Evolutionary conservation across 768 basidiomycete species (phyloP).

Genomic region (Lactarius evosmus): DNA sequence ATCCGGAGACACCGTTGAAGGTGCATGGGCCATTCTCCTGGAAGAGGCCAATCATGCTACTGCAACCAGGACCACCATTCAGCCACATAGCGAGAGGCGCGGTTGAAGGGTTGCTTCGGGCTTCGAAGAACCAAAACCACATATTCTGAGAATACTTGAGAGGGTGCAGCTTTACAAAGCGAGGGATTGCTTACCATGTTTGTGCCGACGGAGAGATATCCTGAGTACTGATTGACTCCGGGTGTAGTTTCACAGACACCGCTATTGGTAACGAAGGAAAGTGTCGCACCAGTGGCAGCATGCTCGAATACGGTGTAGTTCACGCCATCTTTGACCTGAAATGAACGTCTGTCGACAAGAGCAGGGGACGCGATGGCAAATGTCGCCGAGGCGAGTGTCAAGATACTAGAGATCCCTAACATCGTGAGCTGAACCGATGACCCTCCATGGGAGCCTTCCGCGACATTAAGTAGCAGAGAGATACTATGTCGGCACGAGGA

Average conservation of each 20-base stretch:
- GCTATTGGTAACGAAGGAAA: not conserved
- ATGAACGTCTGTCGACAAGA: conserved; percentile 4
- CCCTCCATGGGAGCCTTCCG: not conserved
- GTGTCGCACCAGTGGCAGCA: not conserved
- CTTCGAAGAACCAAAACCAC: conserved; percentile 15
- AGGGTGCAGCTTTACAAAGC: not conserved
- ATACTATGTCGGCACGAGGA: not conserved
- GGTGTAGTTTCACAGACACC: not conserved
- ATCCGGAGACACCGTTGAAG: conserved; percentile 10
- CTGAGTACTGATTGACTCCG: not conserved
- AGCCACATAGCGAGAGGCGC: conserved; percentile 9
- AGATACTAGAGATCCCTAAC: not conserved
- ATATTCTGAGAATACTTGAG: conserved; percentile 1
- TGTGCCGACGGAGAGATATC: not conserved
- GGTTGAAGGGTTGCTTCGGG: not conserved
- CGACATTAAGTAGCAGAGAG: not conserved
- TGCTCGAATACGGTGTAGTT: conserved; percentile 6
- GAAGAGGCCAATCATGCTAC: conserved; percentile 1
- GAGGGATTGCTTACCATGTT: not conserved
- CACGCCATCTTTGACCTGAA: not conserved
- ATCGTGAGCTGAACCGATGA: not conserved
- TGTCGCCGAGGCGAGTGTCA: conserved; percentile 1
- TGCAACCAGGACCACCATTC: conserved; percentile 2
- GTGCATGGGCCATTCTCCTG: conserved; percentile 22
- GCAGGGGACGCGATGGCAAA: not conserved